Conservation (phyloP, 257 asterid species). For the Paraleonurus japonicus region DNA sequence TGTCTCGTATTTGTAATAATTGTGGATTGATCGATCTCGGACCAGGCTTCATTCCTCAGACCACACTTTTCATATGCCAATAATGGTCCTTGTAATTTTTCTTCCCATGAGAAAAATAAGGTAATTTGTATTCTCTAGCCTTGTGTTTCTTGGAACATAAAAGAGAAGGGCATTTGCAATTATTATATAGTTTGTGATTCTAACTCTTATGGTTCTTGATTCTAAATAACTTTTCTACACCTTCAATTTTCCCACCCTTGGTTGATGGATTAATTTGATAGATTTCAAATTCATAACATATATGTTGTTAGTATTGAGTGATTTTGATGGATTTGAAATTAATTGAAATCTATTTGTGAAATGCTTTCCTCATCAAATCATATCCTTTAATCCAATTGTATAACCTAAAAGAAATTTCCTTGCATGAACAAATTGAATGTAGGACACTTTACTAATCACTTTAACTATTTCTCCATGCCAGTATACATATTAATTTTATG, state of each 20-base stretch:
- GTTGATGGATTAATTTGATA: background rate
- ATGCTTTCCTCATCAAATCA: background rate
- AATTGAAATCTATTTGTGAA: background rate
- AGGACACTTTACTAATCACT: background rate
- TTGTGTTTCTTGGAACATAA: too few relatives aligned
- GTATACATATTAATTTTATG: background rate
- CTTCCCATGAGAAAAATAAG: background rate
- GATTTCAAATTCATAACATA: background rate
- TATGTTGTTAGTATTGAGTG: background rate
- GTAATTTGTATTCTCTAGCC: background rate
- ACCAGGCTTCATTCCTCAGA: slow-evolving; percentile 91
- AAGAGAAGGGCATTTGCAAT: too few relatives aligned
- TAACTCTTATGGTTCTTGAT: background rate
- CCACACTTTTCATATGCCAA: slow-evolving; percentile 33
- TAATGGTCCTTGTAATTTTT: background rate
- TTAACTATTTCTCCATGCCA: too few relatives aligned
- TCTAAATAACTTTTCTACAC: too few relatives aligned
- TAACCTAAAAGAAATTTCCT: background rate
- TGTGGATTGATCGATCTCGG: slow-evolving; percentile 57
- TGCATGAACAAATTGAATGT: background rate
- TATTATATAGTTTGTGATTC: too few relatives aligned
- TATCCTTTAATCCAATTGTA: background rate
- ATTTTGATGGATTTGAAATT: background rate
- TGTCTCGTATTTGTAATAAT: background rate
- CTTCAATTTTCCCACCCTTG: background rate